Percentiles rank a stretch among this genome's conserved stretches.
These are phyloP conservation scores for Castanopsis chinensis DNA, from an alignment of 306 rosid species.

Conservation along the genomic window DNA sequence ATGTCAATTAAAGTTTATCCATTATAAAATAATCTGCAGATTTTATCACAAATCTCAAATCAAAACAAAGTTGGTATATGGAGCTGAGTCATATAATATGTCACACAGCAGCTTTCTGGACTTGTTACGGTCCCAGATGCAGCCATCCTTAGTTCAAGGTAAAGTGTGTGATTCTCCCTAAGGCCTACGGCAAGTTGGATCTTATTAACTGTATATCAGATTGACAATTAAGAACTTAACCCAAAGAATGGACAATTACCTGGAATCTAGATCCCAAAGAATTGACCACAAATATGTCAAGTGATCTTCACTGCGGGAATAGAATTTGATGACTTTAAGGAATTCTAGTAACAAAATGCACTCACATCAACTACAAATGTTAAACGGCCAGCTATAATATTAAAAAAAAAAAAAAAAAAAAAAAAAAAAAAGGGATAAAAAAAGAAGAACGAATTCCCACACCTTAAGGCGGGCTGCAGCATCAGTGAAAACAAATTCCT, in stretches of 20 bases:
- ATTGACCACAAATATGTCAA: constrained; percentile 96
- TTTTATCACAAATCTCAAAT: background rate
- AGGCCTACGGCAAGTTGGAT: background rate
- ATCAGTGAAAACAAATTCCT: constrained; percentile 76
- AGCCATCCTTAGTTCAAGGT: background rate
- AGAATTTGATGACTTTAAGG: constrained; percentile 22
- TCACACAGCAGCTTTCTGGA: background rate
- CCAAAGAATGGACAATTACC: constrained; percentile 36
- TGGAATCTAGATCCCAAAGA: constrained; percentile 91
- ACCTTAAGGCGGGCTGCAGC: constrained; percentile 62
- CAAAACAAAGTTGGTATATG: background rate
- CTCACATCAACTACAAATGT: constrained; percentile 17
- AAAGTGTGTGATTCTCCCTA: background rate
- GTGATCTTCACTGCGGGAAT: constrained; percentile 67
- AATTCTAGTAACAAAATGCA: constrained; percentile 9
- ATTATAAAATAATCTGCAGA: background rate
- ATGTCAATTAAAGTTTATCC: background rate
- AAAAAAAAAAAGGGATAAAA: background rate
- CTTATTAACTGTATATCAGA: background rate
- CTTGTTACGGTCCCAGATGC: background rate
- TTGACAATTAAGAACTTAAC: background rate
- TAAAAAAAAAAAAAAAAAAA: background rate
- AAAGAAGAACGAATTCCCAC: constrained; percentile 4
- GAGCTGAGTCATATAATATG: background rate
- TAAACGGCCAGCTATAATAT: background rate